phyloP scores from a whole-genome alignment of 2,329 filamentous ascomycete genomes.

The Trichoderma guizhouense region DNA sequence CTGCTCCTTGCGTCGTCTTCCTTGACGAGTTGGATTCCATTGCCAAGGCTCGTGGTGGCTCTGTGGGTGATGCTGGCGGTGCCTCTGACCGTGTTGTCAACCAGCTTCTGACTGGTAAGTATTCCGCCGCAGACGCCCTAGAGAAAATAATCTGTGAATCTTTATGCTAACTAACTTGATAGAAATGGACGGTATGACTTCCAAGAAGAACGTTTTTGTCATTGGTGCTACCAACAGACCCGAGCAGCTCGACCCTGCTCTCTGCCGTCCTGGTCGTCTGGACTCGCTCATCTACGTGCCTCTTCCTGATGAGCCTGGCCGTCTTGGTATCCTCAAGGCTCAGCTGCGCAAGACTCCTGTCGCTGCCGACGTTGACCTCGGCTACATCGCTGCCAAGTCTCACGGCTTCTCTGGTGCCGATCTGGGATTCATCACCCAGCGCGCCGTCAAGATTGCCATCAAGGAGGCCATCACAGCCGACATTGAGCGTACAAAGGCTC shows the following conservation, averaged over 20 bases:
- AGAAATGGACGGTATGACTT: conserved; percentile 99
- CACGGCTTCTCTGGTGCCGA: conserved; percentile 99
- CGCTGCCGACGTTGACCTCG: conserved; percentile 77
- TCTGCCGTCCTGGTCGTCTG: conserved; percentile 97
- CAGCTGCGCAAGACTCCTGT: conserved; percentile 99
- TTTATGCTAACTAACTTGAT: conserved; percentile 39
- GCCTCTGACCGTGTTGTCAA: conserved; percentile 99
- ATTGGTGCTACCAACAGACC: conserved; percentile 98
- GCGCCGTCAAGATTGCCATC: conserved; percentile 98
- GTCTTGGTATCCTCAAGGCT: conserved; percentile 85
- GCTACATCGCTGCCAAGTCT: conserved; percentile 93
- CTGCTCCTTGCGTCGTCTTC: conserved; percentile 97
- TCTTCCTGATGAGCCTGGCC: conserved; percentile 85
- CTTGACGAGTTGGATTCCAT: conserved; percentile 98
- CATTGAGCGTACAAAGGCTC: conserved; percentile 86
- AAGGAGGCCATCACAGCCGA: conserved; percentile 90
- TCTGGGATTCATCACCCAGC: conserved; percentile 97
- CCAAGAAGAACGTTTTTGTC: conserved; percentile 99
- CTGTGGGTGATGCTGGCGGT: conserved; percentile 91
- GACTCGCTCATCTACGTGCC: conserved; percentile 98
- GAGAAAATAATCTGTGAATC: neutral
- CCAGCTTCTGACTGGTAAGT: conserved; percentile 91
- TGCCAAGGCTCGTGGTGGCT: conserved; percentile 98
- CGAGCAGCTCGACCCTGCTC: conserved; percentile 95
- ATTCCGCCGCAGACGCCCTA: neutral